phyloP scores from a whole-genome alignment of 148 eudicot species.

The Chenopodium quinoa region DNA sequence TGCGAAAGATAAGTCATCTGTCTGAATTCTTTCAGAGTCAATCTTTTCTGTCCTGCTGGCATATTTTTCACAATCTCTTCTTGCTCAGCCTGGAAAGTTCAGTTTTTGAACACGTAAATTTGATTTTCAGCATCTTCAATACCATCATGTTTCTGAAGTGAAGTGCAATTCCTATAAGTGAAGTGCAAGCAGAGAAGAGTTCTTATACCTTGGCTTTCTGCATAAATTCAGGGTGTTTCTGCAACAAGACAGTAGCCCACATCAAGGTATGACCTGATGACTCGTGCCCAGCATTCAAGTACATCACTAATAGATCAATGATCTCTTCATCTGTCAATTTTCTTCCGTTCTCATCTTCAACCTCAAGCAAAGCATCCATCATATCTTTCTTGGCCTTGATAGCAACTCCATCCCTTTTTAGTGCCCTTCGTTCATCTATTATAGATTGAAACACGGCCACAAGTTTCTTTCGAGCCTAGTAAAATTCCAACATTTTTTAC shows the following conservation, averaged over 20 bases:
- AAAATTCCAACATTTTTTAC: too few species aligned
- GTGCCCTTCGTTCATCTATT: conserved; percentile 49
- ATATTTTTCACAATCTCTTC: conserved; percentile 58
- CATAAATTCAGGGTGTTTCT: conserved; percentile 62
- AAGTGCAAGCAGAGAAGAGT: neutral
- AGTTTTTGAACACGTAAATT: too few species aligned
- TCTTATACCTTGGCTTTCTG: conserved; percentile 63
- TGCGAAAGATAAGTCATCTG: conserved; percentile 81
- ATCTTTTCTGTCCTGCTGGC: conserved; percentile 54
- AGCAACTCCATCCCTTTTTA: conserved; percentile 28
- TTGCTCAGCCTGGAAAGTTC: conserved; percentile 59
- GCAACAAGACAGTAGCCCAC: conserved; percentile 81
- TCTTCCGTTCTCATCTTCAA: conserved; percentile 68
- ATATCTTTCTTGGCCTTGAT: conserved; percentile 52
- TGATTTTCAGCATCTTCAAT: too few species aligned
- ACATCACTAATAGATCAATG: conserved; percentile 78
- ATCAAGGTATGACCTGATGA: conserved; percentile 82
- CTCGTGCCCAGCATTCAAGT: conserved; percentile 93
- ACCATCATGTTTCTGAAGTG: too few species aligned
- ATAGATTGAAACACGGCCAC: conserved; percentile 56
- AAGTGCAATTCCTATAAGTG: neutral
- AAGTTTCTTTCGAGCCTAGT: conserved; percentile 69
- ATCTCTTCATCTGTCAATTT: conserved; percentile 74
- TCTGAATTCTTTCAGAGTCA: conserved; percentile 63
- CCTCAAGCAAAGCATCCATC: conserved; percentile 73